A percentile compares a stretch with the other conserved stretches of the same genome.
These are phyloP conservation scores for Hypholoma sublateritium DNA, from an alignment of 768 basidiomycete genomes.

Conservation along the genomic window DNA sequence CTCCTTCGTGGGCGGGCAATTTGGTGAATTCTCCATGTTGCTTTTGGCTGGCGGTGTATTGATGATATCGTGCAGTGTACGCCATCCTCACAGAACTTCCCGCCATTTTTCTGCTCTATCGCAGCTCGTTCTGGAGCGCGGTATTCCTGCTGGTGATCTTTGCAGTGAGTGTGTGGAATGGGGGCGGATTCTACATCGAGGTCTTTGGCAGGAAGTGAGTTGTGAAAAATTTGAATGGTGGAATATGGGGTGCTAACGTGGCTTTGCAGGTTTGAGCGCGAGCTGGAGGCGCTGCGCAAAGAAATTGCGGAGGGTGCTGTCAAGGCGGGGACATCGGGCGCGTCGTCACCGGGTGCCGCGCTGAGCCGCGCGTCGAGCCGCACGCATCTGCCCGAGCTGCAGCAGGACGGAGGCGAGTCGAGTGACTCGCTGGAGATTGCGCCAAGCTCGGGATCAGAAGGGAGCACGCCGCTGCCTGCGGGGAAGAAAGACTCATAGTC, in stretches of 20 bases:
- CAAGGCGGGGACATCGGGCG: constrained; percentile 28
- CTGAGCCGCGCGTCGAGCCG: constrained; percentile 36
- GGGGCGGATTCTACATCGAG: constrained; percentile 94
- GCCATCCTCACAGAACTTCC: constrained; percentile 84
- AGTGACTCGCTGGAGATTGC: constrained; percentile 17
- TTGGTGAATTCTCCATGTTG: constrained; percentile 3
- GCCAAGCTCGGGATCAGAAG: constrained; percentile 18
- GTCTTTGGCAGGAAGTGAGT: constrained; percentile 95
- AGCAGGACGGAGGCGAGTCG: constrained; percentile 24
- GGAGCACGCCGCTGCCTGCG: constrained; percentile 10
- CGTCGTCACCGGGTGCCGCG: constrained; percentile 47
- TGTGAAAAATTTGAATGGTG: too few species aligned
- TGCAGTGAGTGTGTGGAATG: constrained; percentile 91
- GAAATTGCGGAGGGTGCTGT: constrained; percentile 75
- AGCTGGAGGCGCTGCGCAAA: constrained; percentile 86
- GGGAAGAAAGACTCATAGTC: constrained; percentile 26
- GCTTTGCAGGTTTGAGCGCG: constrained; percentile 77
- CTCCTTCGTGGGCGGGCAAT: constrained; percentile 83
- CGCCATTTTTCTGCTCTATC: constrained; percentile 80
- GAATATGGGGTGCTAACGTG: constrained; percentile 1
- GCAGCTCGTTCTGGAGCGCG: constrained; percentile 75
- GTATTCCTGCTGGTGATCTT: constrained; percentile 80
- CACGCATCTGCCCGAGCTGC: constrained; percentile 34
- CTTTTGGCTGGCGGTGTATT: background rate
- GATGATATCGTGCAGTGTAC: constrained; percentile 54